Evolutionary conservation across 768 basidiomycete genomes (phyloP).

Genomic region (Candolleomyces aberdarensis): DNA sequence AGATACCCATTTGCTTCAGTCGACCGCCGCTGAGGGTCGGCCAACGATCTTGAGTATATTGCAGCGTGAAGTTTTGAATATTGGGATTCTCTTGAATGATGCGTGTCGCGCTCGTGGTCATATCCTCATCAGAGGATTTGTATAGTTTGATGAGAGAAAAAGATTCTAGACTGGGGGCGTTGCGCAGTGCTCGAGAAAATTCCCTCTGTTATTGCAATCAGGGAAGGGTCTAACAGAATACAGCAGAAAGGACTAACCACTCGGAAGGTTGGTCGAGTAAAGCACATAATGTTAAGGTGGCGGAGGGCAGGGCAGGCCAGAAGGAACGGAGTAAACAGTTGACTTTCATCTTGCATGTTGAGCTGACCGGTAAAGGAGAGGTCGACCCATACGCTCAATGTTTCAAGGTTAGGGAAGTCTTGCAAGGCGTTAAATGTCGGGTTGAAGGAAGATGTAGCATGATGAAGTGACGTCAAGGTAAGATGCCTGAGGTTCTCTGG

Average conservation of each 20-base stretch:
- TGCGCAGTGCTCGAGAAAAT: conserved; percentile 27
- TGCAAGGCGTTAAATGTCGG: conserved; percentile 27
- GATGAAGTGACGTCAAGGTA: conserved; percentile 31
- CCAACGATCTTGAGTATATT: conserved; percentile 34
- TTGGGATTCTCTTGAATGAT: conserved; percentile 29
- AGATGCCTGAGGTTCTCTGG: conserved; percentile 25
- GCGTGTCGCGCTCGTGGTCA: conserved; percentile 25
- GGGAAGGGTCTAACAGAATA: conserved; percentile 3
- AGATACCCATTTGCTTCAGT: conserved; percentile 29
- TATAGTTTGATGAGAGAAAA: conserved; percentile 34
- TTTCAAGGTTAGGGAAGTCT: conserved; percentile 23
- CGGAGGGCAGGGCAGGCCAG: conserved; percentile 27
- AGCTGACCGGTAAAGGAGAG: conserved; percentile 28
- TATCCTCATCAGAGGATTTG: conserved; percentile 33
- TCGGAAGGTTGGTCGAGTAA: conserved; percentile 32
- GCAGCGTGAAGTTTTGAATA: conserved; percentile 27
- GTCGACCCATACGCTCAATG: conserved; percentile 33
- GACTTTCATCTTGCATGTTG: conserved; percentile 25
- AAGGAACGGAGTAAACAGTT: conserved; percentile 26
- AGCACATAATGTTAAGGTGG: conserved; percentile 32
- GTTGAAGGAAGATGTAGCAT: conserved; percentile 28
- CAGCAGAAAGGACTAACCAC: conserved; percentile 23
- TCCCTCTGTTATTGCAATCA: conserved; percentile 21
- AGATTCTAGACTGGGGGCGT: conserved; percentile 26
- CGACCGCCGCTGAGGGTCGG: conserved; percentile 29